Conservation (phyloP, 2,329 filamentous ascomycete species). For the Hymenoscyphus albidus region DNA sequence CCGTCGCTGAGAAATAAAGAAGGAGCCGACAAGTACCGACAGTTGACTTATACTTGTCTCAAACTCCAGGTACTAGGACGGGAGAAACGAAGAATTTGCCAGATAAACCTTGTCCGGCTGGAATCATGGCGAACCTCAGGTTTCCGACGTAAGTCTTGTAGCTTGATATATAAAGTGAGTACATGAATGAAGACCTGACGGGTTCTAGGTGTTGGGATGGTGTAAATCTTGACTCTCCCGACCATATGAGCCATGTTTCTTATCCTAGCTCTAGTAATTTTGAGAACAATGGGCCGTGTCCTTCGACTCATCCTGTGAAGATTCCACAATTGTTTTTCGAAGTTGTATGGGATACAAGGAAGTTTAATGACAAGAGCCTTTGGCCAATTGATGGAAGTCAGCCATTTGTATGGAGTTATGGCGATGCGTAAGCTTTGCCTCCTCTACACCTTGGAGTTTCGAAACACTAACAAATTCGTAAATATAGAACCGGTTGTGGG, state of each 20-base stretch:
- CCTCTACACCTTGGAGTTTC: conserved; percentile 20
- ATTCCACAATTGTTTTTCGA: conserved; percentile 48
- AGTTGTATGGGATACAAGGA: conserved; percentile 44
- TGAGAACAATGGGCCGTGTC: conserved; percentile 11
- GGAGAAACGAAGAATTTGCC: conserved; percentile 41
- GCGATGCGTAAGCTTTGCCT: conserved; percentile 40
- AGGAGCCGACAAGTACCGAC: conserved; percentile 39
- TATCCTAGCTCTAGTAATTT: conserved; percentile 25
- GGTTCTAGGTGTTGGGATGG: conserved; percentile 18
- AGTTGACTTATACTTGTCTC: conserved; percentile 44
- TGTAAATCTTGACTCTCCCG: conserved; percentile 14
- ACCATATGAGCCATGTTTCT: conserved; percentile 18
- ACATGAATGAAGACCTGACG: background rate
- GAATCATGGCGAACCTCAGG: conserved; percentile 49
- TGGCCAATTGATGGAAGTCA: conserved; percentile 43
- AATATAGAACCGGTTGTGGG: conserved; percentile 38
- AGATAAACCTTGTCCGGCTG: conserved; percentile 33
- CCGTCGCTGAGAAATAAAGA: conserved; percentile 40
- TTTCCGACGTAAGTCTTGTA: conserved; percentile 48
- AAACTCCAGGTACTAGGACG: conserved; percentile 37
- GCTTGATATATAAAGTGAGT: conserved; percentile 22
- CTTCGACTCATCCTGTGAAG: conserved; percentile 40
- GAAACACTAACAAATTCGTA: background rate
- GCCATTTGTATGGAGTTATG: conserved; percentile 40
- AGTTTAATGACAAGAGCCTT: conserved; percentile 40